Evolutionary conservation across 2,329 filamentous ascomycete species (phyloP), one percentile per base, ranked within the genome.

Genomic region (Ceratocystis harringtonii): DNA sequence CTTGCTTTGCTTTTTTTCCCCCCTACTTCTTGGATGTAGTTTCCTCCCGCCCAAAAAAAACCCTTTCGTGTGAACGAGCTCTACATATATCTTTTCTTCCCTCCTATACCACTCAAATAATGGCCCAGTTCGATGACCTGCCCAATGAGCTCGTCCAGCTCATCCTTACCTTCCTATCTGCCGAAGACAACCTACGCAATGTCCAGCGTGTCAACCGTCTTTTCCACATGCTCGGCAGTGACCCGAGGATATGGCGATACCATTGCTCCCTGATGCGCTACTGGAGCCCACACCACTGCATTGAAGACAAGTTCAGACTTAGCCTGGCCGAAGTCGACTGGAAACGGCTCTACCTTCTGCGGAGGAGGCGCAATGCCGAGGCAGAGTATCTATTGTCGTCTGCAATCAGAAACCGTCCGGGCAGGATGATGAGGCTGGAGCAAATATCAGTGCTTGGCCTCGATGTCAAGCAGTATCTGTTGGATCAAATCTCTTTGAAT

Each of bases 91-190:
- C 52, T 22, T 17, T 22, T 28, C n/a, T n/a, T 43, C 22, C 15
- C 50, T 61, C 28, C 62, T 36, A 32, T 5, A 4, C 48, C 6
- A 55, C 32, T 30, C 32, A 58, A 61, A 44, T 22, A 5, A 64
- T 66, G 52, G 43, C 67, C 22, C 22, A 52, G 30, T 62, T 62
- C 30, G n/a, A 36, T 15, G 48, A 65, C 50, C 78, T 94, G 44
- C 92, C 92, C 50, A 88, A 92, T 74, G 94, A 99, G 77, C 83
- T 97, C 68, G 80, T 97, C 70, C 84, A 90, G 72, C 81, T 86
- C 64, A 88, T 97, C 69, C 80, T 96, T 69, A 79, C 80, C 68
- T 84, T 84, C 72, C 73, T 76, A 72, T 83, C 75, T 71, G 86
- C 80, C 69, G 78, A 78, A 66, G 80, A 86, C 68, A 79, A 78